Conservation (phyloP, 257 asterid species). For the Mitragyna speciosa region DNA sequence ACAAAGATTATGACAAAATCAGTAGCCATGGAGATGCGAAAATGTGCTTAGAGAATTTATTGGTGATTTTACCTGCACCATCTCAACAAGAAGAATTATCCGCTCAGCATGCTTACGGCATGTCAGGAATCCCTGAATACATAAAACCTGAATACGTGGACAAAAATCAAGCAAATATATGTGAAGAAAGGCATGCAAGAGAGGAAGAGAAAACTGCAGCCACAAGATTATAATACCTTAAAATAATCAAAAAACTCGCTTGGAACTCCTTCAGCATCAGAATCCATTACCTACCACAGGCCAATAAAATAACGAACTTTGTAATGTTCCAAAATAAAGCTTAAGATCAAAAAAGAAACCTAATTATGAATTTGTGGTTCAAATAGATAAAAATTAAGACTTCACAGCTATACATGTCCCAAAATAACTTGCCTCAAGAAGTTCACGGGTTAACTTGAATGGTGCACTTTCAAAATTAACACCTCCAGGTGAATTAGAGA, state of each 20-base stretch:
- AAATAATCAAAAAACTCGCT: slow-evolving; percentile 98
- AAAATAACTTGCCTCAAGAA: slow-evolving; percentile 70
- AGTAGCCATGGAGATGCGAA: slow-evolving; percentile 2
- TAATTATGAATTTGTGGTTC: neutral
- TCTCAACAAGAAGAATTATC: slow-evolving; percentile 94
- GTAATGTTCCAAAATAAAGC: neutral
- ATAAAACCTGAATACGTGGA: slow-evolving; percentile 47
- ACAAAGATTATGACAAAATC: neutral
- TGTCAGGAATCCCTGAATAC: slow-evolving; percentile 95
- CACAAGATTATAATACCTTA: slow-evolving; percentile 44
- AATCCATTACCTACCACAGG: slow-evolving; percentile 87
- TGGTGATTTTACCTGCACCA: slow-evolving; percentile 70
- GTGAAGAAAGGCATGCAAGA: neutral
- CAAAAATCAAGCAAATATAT: neutral
- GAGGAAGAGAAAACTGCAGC: neutral
- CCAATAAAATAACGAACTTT: slow-evolving; percentile 2
- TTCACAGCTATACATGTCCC: neutral
- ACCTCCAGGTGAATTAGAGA: slow-evolving; percentile 99
- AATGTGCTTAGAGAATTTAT: neutral
- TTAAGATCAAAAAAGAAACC: neutral
- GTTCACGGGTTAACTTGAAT: slow-evolving; percentile 95
- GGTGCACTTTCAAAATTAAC: slow-evolving; percentile 99
- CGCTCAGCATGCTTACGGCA: slow-evolving; percentile 98
- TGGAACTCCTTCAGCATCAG: slow-evolving; percentile 99
- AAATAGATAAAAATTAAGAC: neutral